A percentile compares a stretch with the other conserved stretches of the same genome.
Conservation (phyloP, 2,329 filamentous ascomycete genomes). For the Curvularia eragrostidis region DNA sequence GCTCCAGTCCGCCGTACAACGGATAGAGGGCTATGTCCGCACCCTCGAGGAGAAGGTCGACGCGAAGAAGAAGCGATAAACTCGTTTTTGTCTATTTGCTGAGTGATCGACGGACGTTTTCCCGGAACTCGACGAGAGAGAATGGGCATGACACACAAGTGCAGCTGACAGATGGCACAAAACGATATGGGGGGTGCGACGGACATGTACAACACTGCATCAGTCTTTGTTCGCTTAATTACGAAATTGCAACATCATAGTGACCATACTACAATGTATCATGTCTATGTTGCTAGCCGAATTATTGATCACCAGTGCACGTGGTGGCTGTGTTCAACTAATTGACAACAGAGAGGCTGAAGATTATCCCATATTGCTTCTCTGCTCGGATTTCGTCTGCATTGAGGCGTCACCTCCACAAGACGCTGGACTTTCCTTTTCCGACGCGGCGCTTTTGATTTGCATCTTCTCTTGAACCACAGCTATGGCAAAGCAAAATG, state of each 20-base stretch:
- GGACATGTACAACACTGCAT: slow-evolving; percentile 12
- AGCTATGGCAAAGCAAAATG: not conserved
- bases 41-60: slow-evolving; percentile 82
- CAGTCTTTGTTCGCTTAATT: slow-evolving; percentile 6
- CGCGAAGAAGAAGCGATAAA: slow-evolving; percentile 44
- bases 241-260: slow-evolving; percentile 1
- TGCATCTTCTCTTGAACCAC: not conserved
- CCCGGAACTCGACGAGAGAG: not conserved
- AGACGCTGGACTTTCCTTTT: not conserved
- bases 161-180: not conserved
- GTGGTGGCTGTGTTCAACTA: not conserved
- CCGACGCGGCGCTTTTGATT: not conserved
- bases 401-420: not conserved
- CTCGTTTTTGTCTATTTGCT: not conserved
- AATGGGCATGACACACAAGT: not conserved
- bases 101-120: not conserved
- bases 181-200: not conserved
- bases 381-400: not conserved
- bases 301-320: not conserved
- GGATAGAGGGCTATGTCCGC: slow-evolving; percentile 83
- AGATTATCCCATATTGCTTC: not conserved
- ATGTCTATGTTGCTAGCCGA: not conserved
- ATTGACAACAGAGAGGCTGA: not conserved
- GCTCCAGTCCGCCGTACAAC: slow-evolving; percentile 84
- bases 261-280: not conserved